phyloP scores from a whole-genome alignment of 2,329 filamentous ascomycete genomes.

The Trichophyton verrucosum region DNA sequence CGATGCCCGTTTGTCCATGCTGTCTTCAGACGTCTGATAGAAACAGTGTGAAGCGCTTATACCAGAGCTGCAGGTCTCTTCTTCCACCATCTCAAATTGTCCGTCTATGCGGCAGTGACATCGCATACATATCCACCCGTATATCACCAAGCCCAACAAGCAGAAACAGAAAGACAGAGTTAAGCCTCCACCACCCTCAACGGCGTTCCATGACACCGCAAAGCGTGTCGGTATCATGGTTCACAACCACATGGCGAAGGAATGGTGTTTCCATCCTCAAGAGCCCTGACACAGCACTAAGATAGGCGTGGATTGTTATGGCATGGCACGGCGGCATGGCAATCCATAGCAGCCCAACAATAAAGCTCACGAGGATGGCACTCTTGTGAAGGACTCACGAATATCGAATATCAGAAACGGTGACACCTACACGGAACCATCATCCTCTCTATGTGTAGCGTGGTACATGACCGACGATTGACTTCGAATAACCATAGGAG shows the following conservation, averaged over 20 bases:
- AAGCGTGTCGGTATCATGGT: not conserved
- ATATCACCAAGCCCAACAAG: not conserved
- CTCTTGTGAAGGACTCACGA: not conserved
- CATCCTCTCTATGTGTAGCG: constrained; percentile 4
- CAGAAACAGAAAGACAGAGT: not conserved
- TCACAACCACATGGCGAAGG: not conserved
- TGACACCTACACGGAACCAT: constrained; percentile 4
- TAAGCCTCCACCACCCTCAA: not conserved
- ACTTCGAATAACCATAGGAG: constrained; percentile 1
- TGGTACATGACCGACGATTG: constrained; percentile 4
- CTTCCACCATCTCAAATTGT: not conserved
- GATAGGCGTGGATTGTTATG: not conserved
- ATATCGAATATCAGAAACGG: not conserved
- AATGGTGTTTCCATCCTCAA: not conserved
- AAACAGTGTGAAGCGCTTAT: not conserved
- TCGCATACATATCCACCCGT: too few relatives aligned
- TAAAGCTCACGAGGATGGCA: constrained; percentile 1
- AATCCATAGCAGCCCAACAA: not conserved
- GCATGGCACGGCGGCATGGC: not conserved
- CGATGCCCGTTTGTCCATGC: not conserved
- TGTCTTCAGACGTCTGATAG: not conserved
- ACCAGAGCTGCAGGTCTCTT: not conserved
- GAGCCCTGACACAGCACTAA: not conserved
- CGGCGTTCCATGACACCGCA: not conserved
- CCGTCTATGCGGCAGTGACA: not conserved